These are phyloP conservation scores for Colletotrichum sp. DNA, from an alignment of 2,329 filamentous ascomycete species.

Conservation along the genomic window DNA sequence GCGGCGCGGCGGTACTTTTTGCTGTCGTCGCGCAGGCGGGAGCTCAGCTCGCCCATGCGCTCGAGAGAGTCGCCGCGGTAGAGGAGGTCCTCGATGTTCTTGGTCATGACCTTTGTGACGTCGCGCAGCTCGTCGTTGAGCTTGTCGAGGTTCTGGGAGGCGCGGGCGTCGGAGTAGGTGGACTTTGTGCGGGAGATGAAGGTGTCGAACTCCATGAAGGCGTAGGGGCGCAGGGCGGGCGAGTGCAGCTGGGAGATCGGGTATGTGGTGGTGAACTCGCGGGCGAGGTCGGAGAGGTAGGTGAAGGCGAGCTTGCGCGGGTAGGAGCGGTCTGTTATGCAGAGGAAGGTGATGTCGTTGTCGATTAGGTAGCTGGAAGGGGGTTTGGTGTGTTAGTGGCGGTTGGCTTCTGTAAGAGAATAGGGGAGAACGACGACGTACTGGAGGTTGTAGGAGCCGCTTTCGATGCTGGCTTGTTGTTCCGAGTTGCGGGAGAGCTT, in stretches of 20 bases:
- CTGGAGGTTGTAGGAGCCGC: conserved; percentile 83
- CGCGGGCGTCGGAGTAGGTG: conserved; percentile 91
- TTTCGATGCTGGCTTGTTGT: conserved; percentile 90
- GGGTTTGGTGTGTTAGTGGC: not conserved
- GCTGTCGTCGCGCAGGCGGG: conserved; percentile 85
- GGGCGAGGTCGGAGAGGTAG: conserved; percentile 90
- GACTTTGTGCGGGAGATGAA: conserved; percentile 94
- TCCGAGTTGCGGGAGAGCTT: conserved; percentile 89
- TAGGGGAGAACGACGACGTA: conserved; percentile 46
- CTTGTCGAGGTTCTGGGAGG: conserved; percentile 90
- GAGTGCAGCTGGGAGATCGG: conserved; percentile 74
- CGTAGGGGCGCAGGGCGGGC: conserved; percentile 83
- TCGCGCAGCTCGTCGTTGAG: conserved; percentile 97
- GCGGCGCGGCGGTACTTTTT: conserved; percentile 93
- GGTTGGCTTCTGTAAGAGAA: not conserved
- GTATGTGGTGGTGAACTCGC: conserved; percentile 91
- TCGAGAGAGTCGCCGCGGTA: conserved; percentile 95
- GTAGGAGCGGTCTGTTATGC: conserved; percentile 92
- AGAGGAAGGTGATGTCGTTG: conserved; percentile 85
- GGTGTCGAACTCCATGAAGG: conserved; percentile 97
- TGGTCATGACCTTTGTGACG: conserved; percentile 99
- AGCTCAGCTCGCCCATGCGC: conserved; percentile 95
- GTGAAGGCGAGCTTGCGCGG: conserved; percentile 98
- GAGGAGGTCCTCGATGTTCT: conserved; percentile 97
- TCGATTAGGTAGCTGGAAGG: conserved; percentile 78